phyloP scores from a whole-genome alignment of 176 grass and related monocot genomes.

The Otatea glauca region DNA sequence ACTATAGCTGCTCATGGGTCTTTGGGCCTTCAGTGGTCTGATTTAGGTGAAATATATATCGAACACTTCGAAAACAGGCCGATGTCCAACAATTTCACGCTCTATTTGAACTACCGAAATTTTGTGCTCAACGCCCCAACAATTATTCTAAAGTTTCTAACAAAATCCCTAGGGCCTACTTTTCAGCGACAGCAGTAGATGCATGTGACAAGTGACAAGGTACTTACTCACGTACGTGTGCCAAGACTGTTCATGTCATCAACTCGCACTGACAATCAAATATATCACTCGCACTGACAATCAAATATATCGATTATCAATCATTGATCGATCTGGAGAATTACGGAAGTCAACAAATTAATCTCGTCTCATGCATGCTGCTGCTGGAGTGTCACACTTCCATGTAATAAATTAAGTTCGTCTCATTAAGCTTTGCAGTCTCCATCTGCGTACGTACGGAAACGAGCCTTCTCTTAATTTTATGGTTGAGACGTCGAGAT shows the following conservation, averaged over 20 bases:
- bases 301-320: not conserved
- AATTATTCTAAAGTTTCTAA: not conserved
- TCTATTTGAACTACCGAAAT: no score
- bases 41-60: no score
- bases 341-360: no score
- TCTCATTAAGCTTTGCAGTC: not conserved
- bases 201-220: not conserved
- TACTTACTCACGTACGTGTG: not conserved
- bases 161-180: not conserved
- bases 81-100: no score
- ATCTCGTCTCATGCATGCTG: not conserved
- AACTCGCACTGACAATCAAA: no score
- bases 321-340: no score
- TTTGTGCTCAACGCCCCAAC: no score
- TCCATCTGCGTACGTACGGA: not conserved
- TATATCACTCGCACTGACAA: no score
- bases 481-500: not conserved
- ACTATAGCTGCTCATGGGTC: no score
- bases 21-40: no score
- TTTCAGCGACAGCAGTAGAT: not conserved
- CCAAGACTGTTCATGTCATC: not conserved
- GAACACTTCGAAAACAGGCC: no score
- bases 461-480: not conserved
- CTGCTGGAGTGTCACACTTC: not conserved
- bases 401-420: not conserved